These are phyloP conservation scores for Leccinum ochraceum DNA, from an alignment of 768 basidiomycete genomes.

Conservation along the genomic window DNA sequence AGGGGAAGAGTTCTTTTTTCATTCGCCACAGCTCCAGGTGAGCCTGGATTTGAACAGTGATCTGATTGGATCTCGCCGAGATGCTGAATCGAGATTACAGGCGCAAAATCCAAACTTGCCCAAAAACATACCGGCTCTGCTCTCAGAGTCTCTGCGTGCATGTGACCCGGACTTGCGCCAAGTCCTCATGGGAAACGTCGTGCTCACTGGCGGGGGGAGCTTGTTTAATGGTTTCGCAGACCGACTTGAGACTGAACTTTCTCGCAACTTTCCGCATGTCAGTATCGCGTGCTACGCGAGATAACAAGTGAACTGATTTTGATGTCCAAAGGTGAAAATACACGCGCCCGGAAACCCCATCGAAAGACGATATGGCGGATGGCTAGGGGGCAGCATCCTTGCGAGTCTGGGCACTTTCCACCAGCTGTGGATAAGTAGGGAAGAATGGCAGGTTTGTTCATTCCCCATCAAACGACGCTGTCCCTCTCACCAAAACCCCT, in stretches of 20 bases:
- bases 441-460: conserved; percentile 82
- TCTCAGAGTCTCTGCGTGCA: conserved; percentile 74
- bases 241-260: conserved; percentile 75
- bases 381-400: conserved; percentile 95
- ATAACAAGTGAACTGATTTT: conserved; percentile 11
- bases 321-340: conserved; percentile 72
- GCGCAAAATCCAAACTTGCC: conserved; percentile 66
- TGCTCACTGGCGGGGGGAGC: conserved; percentile 93
- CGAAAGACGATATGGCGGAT: conserved; percentile 89
- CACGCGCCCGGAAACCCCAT: conserved; percentile 89
- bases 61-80: not conserved
- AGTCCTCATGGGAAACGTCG: conserved; percentile 88
- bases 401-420: conserved; percentile 97
- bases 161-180: conserved; percentile 93
- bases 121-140: conserved; percentile 73
- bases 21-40: conserved; percentile 58
- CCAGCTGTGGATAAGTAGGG: conserved; percentile 92
- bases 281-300: conserved; percentile 30
- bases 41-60: conserved; percentile 15
- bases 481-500: conserved; percentile 5
- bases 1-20: conserved; percentile 89
- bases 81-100: conserved; percentile 27
- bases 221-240: conserved; percentile 85
- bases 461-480: conserved; percentile 3
- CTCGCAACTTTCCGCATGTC: conserved; percentile 76